Evolutionary conservation across 2,329 filamentous ascomycete species (phyloP).

Genomic region (Ophiocordyceps sinensis): DNA sequence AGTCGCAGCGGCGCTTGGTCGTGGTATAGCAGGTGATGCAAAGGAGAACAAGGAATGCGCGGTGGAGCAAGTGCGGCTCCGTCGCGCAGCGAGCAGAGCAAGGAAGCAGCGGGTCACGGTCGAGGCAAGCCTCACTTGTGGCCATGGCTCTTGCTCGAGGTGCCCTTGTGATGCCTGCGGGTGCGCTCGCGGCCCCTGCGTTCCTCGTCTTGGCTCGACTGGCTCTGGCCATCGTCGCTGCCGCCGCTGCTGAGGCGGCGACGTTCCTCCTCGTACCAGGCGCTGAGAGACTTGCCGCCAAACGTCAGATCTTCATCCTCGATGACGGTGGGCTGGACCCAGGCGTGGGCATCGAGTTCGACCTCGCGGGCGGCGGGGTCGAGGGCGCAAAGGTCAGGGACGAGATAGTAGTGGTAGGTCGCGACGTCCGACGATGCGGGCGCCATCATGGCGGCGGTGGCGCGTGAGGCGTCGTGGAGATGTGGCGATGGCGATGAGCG

Average conservation of each 20-base stretch:
- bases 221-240: constrained; percentile 16
- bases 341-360: constrained; percentile 21
- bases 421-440: constrained; percentile 7
- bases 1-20: too few species aligned
- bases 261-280: constrained; percentile 41
- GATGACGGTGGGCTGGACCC: constrained; percentile 41
- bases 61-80: too few species aligned
- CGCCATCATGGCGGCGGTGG: too few species aligned
- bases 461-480: too few species aligned
- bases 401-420: constrained; percentile 11
- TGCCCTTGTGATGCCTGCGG: constrained; percentile 12
- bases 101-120: neutral
- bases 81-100: neutral
- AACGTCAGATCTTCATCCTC: constrained; percentile 48
- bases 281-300: constrained; percentile 42
- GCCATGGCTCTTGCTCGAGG: constrained; percentile 4
- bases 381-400: constrained; percentile 18
- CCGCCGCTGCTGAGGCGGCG: constrained; percentile 20
- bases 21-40: too few species aligned
- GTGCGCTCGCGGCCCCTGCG: constrained; percentile 5
- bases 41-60: too few species aligned
- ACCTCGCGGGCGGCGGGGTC: constrained; percentile 16
- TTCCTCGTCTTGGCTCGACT: constrained; percentile 15
- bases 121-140: constrained; percentile 12
- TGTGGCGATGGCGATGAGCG: too few species aligned